Conservation (phyloP, 108 stramenopile genomes). For the Aurantiochytrium sp. region DNA sequence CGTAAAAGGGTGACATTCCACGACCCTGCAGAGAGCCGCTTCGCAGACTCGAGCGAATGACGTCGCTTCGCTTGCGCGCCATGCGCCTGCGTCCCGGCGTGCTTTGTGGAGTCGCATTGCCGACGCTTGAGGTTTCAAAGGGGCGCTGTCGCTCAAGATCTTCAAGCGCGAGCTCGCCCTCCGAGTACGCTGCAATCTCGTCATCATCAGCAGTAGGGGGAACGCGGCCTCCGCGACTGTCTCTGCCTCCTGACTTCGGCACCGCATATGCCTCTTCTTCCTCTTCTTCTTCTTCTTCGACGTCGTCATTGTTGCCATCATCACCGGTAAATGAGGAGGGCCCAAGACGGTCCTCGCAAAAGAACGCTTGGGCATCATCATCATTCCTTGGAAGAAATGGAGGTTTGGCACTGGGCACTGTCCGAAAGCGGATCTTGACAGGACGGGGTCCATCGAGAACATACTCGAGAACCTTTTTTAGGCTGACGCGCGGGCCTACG, state of each 20-base stretch:
- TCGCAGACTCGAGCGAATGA: not conserved
- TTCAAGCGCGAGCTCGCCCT: no score
- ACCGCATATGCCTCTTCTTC: not conserved
- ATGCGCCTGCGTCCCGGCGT: not conserved
- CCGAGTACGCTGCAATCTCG: no score
- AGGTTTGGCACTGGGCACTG: not conserved
- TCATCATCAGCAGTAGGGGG: no score
- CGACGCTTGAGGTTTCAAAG: not conserved
- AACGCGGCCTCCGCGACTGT: no score
- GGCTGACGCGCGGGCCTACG: not conserved
- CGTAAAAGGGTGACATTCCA: not conserved
- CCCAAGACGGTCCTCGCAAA: not conserved
- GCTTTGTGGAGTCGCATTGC: not conserved
- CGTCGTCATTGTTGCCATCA: not conserved
- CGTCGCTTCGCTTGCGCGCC: not conserved
- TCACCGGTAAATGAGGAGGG: not conserved
- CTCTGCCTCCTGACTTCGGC: no score
- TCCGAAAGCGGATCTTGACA: not conserved
- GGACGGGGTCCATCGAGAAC: not conserved
- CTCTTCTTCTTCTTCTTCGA: not conserved
- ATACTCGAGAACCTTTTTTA: not conserved
- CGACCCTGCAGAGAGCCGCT: not conserved
- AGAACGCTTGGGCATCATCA: not conserved
- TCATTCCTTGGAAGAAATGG: not conserved
- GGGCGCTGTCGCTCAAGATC: no score